Evolutionary conservation across 2,329 filamentous ascomycete genomes (phyloP), one percentile per base, ranked within the genome.

Genomic region (Ophiocordyceps camponoti-saundersi): DNA sequence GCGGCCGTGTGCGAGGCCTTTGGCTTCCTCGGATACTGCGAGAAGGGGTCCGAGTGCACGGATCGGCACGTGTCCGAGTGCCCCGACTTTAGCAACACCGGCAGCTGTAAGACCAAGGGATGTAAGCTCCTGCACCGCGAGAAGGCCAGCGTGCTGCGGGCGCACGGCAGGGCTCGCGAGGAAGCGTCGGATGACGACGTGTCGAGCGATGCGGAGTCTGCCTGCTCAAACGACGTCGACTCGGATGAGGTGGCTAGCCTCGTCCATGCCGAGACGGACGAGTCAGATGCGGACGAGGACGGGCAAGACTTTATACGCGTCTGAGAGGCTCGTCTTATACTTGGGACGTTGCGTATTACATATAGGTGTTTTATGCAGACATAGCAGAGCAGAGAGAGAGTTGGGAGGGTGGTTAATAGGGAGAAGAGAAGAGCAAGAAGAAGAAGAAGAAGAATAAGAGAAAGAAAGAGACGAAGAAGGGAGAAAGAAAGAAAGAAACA

Each of bases 11-110:
- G 92, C 67, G 77, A 80, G 55, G 67, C 77, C 20, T 96, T 98
- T 69, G 90, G 85, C 26, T 77, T 80, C 47, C 75, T 89, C 58
- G 90, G 92, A 46, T 96, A 88, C 64, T 96, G 92, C 68, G 80
- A 84, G 51, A 85, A 84, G 61, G 92, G 90, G 50, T 73, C 75
- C 48, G 65, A 72, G 47, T 96, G 92, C 65, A 65, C 77, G 50
- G 79, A 92, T 52, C 82, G 88, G 50, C 92, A 98, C 68, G 82
- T 90, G 48, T 82, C 83, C 65, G 90, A 96, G 64, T 96, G 92
- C 64, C 90, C 92, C 51, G 85, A 94, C 62, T 95, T 93, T 70
- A 85, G 86, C 73, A 94, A 95, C 66, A 86, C 77, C 50, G 90
- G 90, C 57, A 70, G 72, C 51, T 98, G 92, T 76, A 80, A 79